These are phyloP conservation scores for Hylodesmum podocarpum DNA, from an alignment of 306 rosid genomes.

Conservation along the genomic window DNA sequence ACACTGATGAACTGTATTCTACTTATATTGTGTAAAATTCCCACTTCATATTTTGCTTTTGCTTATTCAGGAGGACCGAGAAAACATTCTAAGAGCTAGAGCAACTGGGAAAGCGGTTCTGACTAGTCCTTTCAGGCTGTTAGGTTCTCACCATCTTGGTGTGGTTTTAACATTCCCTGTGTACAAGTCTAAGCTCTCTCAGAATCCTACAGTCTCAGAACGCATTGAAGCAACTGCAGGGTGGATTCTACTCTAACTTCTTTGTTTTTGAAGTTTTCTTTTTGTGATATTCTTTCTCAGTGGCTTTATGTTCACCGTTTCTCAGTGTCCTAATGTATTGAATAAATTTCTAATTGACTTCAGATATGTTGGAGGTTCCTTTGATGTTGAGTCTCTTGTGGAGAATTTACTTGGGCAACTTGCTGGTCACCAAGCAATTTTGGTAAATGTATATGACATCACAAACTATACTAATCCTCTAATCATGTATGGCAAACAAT, in stretches of 20 bases:
- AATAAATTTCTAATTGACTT: conserved; percentile 26
- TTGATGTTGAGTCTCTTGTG: conserved; percentile 93
- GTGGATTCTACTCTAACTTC: conserved; percentile 43
- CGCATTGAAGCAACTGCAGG: conserved; percentile 74
- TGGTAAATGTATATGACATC: conserved; percentile 79
- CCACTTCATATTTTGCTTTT: not conserved
- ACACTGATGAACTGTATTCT: not conserved
- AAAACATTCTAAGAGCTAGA: conserved; percentile 86
- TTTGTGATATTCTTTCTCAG: not conserved
- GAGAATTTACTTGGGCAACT: conserved; percentile 95
- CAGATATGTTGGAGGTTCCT: conserved; percentile 93
- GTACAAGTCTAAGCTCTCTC: conserved; percentile 74
- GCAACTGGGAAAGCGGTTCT: conserved; percentile 94
- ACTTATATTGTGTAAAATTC: conserved; percentile 8
- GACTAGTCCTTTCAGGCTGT: conserved; percentile 83
- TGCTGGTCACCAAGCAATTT: conserved; percentile 79
- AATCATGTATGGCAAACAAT: conserved; percentile 80
- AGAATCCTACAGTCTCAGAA: conserved; percentile 59
- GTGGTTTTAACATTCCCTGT: conserved; percentile 94
- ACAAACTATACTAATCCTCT: conserved; percentile 71
- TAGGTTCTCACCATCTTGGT: conserved; percentile 90
- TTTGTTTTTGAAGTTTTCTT: not conserved
- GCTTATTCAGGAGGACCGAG: conserved; percentile 76
- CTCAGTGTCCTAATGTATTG: conserved; percentile 13
- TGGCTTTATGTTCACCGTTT: conserved; percentile 14